Evolutionary conservation across 2,329 filamentous ascomycete species (phyloP), one percentile per base, ranked within the genome.

Genomic region (Hypoxylon rubiginosum): DNA sequence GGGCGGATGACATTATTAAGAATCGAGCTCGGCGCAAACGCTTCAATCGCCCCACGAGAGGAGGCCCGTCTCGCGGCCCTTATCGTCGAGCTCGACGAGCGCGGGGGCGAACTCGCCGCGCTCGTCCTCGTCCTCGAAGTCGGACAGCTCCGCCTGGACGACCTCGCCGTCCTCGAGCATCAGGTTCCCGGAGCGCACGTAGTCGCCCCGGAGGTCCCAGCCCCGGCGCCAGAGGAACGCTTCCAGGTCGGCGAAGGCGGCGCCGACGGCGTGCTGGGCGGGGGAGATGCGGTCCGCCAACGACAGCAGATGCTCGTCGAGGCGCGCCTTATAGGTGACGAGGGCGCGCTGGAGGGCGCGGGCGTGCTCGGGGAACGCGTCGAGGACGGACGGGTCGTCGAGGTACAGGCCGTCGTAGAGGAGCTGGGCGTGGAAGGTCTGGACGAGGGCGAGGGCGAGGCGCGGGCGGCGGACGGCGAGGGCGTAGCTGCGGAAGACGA

Each of bases 171-270:
- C 85, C 64, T 87, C 85, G 52, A 86, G 78, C 78, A 83, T 85
- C 26, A 84, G 74, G 57, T 78, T 82, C 1, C 85, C 85, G 19
- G 78, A 78, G 3, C 83, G 79, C 5, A 86, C 72, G 67, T 85
- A 86, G 61, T 85, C 80, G 7, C 79, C 82, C 15, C 81, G 74
- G 11, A 90, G 74, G 58, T 90, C 85, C 88, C 88, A 90, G 3
- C 83, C 86, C 51, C 78, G 78, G 50, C 77, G 79, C 80, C 79
- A 80, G 3, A 86, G 74, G 77, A 81, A 85, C 6, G 78, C 75
- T 70, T 85, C 84, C 1, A 89, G 77, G 4, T 79, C 79, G 1
- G 78, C 77, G 71, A 89, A 88, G 3, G 84, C 83, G 5, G 79
- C 77, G 13, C 81, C 80, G 7, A 86, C 83, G 1, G 77, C 79